These are phyloP conservation scores for Aspergillus biplanus DNA, from an alignment of 495 filamentous ascomycete species.

Conservation along the genomic window DNA sequence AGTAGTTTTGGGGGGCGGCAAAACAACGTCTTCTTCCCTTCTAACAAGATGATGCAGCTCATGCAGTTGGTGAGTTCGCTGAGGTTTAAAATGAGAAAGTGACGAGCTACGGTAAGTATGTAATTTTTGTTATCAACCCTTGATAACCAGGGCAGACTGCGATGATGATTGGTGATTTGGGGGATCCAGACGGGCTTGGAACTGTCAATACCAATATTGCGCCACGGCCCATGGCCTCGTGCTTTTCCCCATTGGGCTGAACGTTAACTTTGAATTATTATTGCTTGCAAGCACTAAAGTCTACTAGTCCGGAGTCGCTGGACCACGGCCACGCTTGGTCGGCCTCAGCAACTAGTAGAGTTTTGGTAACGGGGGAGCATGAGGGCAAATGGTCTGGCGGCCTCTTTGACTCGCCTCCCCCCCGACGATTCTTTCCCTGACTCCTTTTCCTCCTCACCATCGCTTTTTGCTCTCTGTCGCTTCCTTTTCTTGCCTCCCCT, in stretches of 20 bases:
- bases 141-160: too few species aligned
- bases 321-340: background rate
- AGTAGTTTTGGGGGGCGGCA: background rate
- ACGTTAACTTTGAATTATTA: background rate
- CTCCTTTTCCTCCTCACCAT: background rate
- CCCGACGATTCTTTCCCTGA: background rate
- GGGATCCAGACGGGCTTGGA: too few species aligned
- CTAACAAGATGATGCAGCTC: too few species aligned
- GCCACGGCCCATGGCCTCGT: background rate
- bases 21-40: too few species aligned
- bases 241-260: background rate
- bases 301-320: background rate
- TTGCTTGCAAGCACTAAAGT: background rate
- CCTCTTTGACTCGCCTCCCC: slow-evolving; percentile 4
- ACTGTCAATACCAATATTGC: background rate
- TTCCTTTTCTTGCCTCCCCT: slow-evolving; percentile 7
- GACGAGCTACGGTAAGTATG: too few species aligned
- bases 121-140: too few species aligned
- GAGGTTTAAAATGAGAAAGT: too few species aligned
- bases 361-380: too few species aligned
- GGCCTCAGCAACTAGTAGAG: too few species aligned
- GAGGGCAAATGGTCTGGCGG: background rate
- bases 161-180: background rate
- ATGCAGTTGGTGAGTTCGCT: too few species aligned
- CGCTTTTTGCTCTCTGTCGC: slow-evolving; percentile 13